Conservation (phyloP, 2,329 filamentous ascomycete genomes). For the Scleromitrula shiraiana region DNA sequence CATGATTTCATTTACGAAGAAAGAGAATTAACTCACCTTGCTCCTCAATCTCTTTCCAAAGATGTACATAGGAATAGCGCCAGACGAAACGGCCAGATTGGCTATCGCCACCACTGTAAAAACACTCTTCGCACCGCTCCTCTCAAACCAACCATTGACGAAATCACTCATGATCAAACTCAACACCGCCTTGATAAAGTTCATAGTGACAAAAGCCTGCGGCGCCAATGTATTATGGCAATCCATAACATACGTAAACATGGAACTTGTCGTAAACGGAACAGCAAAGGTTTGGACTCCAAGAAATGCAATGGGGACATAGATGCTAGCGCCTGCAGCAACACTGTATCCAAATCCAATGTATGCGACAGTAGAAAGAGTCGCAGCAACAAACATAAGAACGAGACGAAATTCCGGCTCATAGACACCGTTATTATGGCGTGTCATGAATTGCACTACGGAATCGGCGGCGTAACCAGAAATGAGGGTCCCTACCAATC, state of each 20-base stretch:
- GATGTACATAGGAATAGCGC: conserved; percentile 26
- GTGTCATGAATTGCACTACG: conserved; percentile 36
- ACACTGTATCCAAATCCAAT: conserved; percentile 34
- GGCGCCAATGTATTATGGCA: conserved; percentile 34
- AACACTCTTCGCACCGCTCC: conserved; percentile 21
- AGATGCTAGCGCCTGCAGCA: conserved; percentile 25
- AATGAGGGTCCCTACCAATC: conserved; percentile 30
- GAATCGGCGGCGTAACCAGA: conserved; percentile 32
- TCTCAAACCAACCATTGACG: conserved; percentile 24
- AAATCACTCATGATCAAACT: conserved; percentile 27
- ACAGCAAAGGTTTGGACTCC: conserved; percentile 31
- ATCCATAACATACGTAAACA: conserved; percentile 35
- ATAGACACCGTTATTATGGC: conserved; percentile 42
- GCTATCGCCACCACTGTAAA: conserved; percentile 17
- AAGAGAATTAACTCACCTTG: conserved; percentile 9
- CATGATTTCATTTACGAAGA: background rate
- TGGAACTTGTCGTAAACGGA: conserved; percentile 32
- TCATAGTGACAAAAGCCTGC: conserved; percentile 36
- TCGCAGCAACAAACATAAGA: conserved; percentile 29
- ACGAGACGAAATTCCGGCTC: conserved; percentile 45
- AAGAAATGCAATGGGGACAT: conserved; percentile 30
- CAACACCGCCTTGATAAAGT: conserved; percentile 34
- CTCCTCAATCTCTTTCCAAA: conserved; percentile 30
- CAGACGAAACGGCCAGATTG: conserved; percentile 15
- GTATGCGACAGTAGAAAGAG: conserved; percentile 32